Base-by-base conservation (phyloP, 352 stramenopile species). In the Globisporangium cystogenes region DNA sequence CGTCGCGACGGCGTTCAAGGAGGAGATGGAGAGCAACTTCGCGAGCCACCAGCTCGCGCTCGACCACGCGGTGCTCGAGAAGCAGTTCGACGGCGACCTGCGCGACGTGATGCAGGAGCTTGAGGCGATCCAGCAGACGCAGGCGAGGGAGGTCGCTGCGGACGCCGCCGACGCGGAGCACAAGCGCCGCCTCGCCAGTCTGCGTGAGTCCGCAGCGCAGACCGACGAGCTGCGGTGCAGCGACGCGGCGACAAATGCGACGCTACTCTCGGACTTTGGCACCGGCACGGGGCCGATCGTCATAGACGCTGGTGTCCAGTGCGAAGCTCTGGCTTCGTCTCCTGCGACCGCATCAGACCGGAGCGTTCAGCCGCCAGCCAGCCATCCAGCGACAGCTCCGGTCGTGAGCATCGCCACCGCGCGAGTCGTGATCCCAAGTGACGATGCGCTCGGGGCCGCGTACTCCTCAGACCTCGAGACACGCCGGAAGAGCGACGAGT, bases 1-100 rank as follows among this genome's bases (percentile, higher is more conserved):
- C 1, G 54, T 88, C 3, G 76, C 79, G 0, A 66, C 71, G 3
- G 76, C 75, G 5, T 87, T 87, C 55, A 86, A 87, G 39, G 72
- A 86, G 41, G 79, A 90, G 40, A 75, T 90, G 64, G 70, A 86
- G 12, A 55, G 65, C 1, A 81, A 67, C 42, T 37, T 68, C 8
- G 43, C 67, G 0, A 60, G 36, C 8, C 76, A 90, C 31, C 72
- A 86, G 16, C 51, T 86, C 18, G 66, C 59, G 4, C 60, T 76
- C 3, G 72, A 90, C 39, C 76, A 87, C 40, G 57, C 58, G 35
- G 54, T 56, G 0, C 41, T 87, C 4, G 72, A 76, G 18, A 66
- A 68, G 29, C 67, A 77, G 27, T 82, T 87, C 50, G 76, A 90
- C 48, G 52, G 53, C 3, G 67, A 83, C 44, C 55, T 87, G 18